Evolutionary conservation across 495 filamentous ascomycete species (phyloP), one percentile per base, ranked within the genome.

Genomic region (Lasiosphaeria hispida): DNA sequence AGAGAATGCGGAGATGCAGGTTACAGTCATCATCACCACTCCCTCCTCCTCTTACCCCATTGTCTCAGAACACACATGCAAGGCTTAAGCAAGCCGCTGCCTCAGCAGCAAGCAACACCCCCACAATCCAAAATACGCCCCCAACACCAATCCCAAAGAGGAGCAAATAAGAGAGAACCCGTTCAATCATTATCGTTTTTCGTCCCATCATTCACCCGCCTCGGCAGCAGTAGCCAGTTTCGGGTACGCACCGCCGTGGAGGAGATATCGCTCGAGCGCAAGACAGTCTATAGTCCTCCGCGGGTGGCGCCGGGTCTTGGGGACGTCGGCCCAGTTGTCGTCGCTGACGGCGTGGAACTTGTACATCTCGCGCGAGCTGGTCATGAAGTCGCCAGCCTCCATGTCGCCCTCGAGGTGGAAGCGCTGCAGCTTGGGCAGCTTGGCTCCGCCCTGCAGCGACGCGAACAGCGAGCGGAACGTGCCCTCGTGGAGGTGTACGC

Each of bases 371-470:
- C 75, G 64, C 7, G 71, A 66, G 13, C 66, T 66, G 0, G 72
- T 63, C 45, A 67, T 63, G 17, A 65, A 62, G 34, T 74, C 68
- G 34, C 75, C 75, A 33, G 71, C 75, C 44, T 76, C 72, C 30
- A 74, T 72, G 40, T 77, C 76, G 13, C 77, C 77, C 44, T 80
- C 75, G 51, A 80, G 61, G 36, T 77, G 75, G 38, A 80, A 63
- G 8, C 73, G 66, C 49, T 71, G 58, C 23, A 80, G 70, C 35
- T 63, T 60, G 2, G 67, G 63, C 45, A 77, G 58, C 45, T 65
- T 70, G 1, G 23, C 23, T 2, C 23, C 23, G 23, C 56, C 59
- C n/a, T 66, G 68, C 9, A 80, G 69, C 7, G 71, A 66, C 0
- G 66, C 51, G 53, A 80, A 73, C 7, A 80, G 57, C 7, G 69